Base-by-base conservation (phyloP, 139 green algal genomes). In the Ettlia oleoabundans region DNA sequence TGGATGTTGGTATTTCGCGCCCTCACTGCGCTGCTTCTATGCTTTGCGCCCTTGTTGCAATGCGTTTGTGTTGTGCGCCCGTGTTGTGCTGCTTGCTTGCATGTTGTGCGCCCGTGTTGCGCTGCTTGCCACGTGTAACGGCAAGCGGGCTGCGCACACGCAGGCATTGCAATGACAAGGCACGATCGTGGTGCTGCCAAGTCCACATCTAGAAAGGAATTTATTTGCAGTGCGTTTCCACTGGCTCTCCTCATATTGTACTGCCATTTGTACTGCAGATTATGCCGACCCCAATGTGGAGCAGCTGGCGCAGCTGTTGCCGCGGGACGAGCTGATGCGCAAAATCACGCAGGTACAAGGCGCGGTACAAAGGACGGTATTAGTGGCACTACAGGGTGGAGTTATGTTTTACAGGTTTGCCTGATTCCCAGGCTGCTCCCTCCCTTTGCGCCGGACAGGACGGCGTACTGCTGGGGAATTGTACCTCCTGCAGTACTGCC, bases 221-320 rank as follows among this genome's bases (percentile, higher is more conserved):
- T 15, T 58, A 58, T 58, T 10, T 10, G 13, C 47, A 58, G 13
- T 24, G 47, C 47, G 13, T 15, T 15, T 58, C 18, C 55, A 9
- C 55, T 65, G 55, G 18, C 55, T 15, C 55, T n/a, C 18, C 55
- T 22, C 18, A 15, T 15, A 10, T 58, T 15, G 13, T 15, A 15
- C 47, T 58, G 47, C 9, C 2, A n/a, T 28, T 61, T 28, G 10
- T n/a, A 4, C 1, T 35, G 55, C 70, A 82, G 76, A 80, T 41
- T 37, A 37, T 15, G 70, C 43, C 9, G 67, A 76, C 47, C 38
- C 41, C 4, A 33, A 61, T 21, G 41, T 70, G 2, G 78, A 86
- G 33, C 71, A 77, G 30, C 78, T 90, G 65, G 67, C 90, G 47
- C 58, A 72, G 38, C 61, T 92, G 71, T 79, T 93, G 64, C 52